These are phyloP conservation scores for Phytopythium boreale DNA, from an alignment of 352 stramenopile genomes.

Conservation along the genomic window DNA sequence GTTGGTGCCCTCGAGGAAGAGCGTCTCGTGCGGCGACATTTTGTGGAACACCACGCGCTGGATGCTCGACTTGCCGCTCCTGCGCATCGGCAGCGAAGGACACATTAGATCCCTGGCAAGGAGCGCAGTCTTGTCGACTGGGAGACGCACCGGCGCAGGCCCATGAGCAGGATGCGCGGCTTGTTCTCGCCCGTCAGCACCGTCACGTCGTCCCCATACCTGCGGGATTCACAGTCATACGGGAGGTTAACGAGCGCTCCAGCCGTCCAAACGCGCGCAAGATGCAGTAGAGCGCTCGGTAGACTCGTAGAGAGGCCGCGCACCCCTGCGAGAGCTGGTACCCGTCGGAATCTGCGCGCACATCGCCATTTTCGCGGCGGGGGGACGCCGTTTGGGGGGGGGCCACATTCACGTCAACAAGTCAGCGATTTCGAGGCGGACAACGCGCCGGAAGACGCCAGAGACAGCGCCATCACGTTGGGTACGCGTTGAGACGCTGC, in stretches of 20 bases:
- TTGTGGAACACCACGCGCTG: constrained; percentile 99
- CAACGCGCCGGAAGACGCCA: background rate
- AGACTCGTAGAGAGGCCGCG: background rate
- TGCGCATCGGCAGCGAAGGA: constrained; percentile 12
- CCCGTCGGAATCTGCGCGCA: constrained; percentile 5
- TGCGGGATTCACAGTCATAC: too few species aligned
- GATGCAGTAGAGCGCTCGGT: background rate
- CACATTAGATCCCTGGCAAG: background rate
- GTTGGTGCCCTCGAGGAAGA: constrained; percentile 93
- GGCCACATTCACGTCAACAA: background rate
- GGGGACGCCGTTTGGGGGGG: too few species aligned
- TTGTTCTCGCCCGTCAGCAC: constrained; percentile 87
- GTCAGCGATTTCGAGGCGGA: background rate
- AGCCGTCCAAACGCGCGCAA: constrained; percentile 3
- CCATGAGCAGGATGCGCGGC: constrained; percentile 97
- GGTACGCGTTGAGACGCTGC: background rate
- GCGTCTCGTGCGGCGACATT: constrained; percentile 98
- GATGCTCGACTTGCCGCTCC: constrained; percentile 87
- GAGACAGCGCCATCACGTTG: background rate
- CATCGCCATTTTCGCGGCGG: too few species aligned
- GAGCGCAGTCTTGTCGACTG: background rate
- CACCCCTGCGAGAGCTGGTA: constrained; percentile 5
- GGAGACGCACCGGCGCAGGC: constrained; percentile 75
- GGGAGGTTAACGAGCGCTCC: too few species aligned
- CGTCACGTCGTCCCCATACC: constrained; percentile 68